Percentiles rank a stretch among this genome's conserved stretches.
Evolutionary conservation across 1,284 basidiomycete species (phyloP).

Genomic region (Amylostereum areolatum): DNA sequence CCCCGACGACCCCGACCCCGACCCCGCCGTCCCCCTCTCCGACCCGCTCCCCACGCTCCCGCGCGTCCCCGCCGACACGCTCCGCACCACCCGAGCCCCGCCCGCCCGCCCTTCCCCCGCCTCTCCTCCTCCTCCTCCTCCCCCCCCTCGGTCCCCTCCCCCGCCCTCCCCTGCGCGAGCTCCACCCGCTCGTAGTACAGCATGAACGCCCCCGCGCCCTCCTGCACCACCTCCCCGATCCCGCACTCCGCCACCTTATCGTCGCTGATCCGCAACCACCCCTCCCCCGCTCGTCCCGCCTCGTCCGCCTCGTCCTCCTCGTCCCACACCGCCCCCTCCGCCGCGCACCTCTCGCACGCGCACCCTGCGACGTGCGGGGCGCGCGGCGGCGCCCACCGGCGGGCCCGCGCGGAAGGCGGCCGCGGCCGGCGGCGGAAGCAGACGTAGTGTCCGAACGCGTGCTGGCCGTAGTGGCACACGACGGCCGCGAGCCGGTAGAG

Average conservation of each 20-base stretch:
- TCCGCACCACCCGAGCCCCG: conserved; percentile 48
- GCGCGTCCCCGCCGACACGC: conserved; percentile 42
- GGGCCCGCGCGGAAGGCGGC: conserved; percentile 23
- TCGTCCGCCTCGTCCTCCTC: conserved; percentile 16
- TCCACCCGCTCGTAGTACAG: conserved; percentile 82
- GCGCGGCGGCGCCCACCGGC: conserved; percentile 39
- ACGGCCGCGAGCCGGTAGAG: conserved; percentile 78
- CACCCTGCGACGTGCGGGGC: conserved; percentile 42
- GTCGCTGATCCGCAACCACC: conserved; percentile 86
- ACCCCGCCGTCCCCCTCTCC: not conserved
- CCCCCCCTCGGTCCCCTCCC: conserved; percentile 15
- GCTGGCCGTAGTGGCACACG: conserved; percentile 87
- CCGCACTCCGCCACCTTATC: conserved; percentile 76
- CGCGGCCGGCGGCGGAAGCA: conserved; percentile 81
- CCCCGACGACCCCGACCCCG: not conserved
- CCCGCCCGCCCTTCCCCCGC: conserved; percentile 17
- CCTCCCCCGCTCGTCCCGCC: conserved; percentile 35
- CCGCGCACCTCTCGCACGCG: conserved; percentile 35
- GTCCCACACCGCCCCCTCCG: conserved; percentile 37
- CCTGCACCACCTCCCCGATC: conserved; percentile 66
- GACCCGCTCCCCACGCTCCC: conserved; percentile 21
- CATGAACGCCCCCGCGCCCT: conserved; percentile 78
- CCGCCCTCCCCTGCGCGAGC: conserved; percentile 19
- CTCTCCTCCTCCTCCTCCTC: conserved; percentile 6
- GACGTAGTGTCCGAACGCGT: conserved; percentile 89